These are phyloP conservation scores for Podila epigama DNA, from an alignment of 192 early-diverging fungal genomes.

Conservation along the genomic window DNA sequence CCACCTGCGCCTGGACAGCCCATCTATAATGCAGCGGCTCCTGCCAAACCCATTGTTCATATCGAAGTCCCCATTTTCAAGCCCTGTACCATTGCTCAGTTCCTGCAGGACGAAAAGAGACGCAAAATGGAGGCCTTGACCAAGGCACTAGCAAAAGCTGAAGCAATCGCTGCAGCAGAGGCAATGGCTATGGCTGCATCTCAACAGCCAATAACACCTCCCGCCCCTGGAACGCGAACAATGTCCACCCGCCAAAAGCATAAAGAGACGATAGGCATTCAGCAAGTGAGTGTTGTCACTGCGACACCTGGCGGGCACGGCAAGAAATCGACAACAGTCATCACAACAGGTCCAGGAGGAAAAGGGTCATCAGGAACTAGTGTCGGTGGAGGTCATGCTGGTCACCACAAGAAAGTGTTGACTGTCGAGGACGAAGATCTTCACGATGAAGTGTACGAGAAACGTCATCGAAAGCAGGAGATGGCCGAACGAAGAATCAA, in stretches of 20 bases:
- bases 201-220: background rate
- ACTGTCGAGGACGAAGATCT: conserved; percentile 26
- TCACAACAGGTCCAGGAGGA: conserved; percentile 14
- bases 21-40: background rate
- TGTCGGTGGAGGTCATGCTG: conserved; percentile 8
- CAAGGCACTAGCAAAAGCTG: conserved; percentile 42
- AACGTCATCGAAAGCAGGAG: conserved; percentile 61
- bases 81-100: conserved; percentile 31
- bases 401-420: background rate
- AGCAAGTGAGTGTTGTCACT: conserved; percentile 27
- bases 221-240: conserved; percentile 2
- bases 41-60: conserved; percentile 16
- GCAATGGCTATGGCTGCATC: conserved; percentile 11
- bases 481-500: conserved; percentile 63
- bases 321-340: conserved; percentile 24
- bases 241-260: conserved; percentile 44
- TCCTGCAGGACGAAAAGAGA: conserved; percentile 43
- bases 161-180: conserved; percentile 19
- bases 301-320: background rate
- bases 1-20: background rate
- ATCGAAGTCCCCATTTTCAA: conserved; percentile 47
- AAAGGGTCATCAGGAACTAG: background rate
- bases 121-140: conserved; percentile 28
- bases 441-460: conserved; percentile 55
- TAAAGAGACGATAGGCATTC: conserved; percentile 25